Base-by-base conservation (phyloP, 371 early-diverging fungal species). In the Mucor ambiguus region DNA sequence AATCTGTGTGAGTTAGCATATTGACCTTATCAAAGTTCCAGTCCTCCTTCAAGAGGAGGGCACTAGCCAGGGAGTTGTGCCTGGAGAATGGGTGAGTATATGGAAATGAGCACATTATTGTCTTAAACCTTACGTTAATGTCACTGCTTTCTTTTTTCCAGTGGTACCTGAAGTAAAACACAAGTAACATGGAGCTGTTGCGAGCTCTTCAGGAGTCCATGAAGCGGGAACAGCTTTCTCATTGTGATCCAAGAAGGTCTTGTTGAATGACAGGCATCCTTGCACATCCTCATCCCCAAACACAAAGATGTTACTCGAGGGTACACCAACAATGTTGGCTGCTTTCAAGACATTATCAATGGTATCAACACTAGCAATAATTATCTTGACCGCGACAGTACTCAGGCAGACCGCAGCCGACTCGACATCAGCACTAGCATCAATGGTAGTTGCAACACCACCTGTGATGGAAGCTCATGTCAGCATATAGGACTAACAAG, bases 401-500 rank as follows among this genome's bases (percentile, higher is more conserved):
- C 70, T 61, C 68, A 93, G 70, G 64, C 90, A 88, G 67, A 77
- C 79, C 3, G 85, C 85, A 16, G 91, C 73, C 67, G 90, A 90
- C 44, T 85, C 81, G 18, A 78, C 72, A 6, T 82, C 54, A 18
- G 44, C 88, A 22, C 28, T 18, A 73, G 71, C 85, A 66, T 90
- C 91, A 41, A 85, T 87, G 7, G 86, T 78, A 5, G 88, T 79
- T 26, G 85, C 69, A 20, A 86, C 66, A 18, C 89, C 89, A n/a
- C 91, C 93, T 33, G 20, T 77, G 18, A 38, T 38, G 14, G 5
- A 41, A 18, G 3, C 10, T 1, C 5, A 3, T 41, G 18, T 41
- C 18, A 41, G 1, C 18, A 41, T 41, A 41, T 11, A 18, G 41
- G 5, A 14, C 0, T 18, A 14, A 16, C 18, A 41, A 18, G 4